Conservation (phyloP, 192 early-diverging fungal species). For the Funneliformis geosporum region DNA sequence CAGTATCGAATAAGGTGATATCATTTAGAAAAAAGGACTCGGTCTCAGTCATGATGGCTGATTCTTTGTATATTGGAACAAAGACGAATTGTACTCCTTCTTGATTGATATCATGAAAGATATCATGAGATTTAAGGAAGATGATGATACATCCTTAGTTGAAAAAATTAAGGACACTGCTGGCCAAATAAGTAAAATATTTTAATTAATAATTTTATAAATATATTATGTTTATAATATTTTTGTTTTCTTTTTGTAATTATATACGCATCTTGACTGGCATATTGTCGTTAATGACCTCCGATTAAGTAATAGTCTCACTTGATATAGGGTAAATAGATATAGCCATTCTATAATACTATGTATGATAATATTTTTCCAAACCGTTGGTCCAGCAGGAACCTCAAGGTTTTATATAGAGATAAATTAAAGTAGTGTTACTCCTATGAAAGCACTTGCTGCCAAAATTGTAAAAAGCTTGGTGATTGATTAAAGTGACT, state of each 20-base stretch:
- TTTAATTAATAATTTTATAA: background rate
- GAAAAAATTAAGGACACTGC: conserved; percentile 96
- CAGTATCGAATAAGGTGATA: conserved; percentile 99
- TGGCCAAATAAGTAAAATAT: conserved; percentile 74
- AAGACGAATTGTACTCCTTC: conserved; percentile 96
- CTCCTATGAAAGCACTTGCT: too few relatives aligned
- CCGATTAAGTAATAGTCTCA: too few relatives aligned
- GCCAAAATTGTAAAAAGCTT: too few relatives aligned
- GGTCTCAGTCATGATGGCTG: conserved; percentile 76
- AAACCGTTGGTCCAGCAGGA: too few relatives aligned
- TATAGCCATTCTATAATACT: too few relatives aligned
- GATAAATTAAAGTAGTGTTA: too few relatives aligned
- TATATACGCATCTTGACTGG: too few relatives aligned
- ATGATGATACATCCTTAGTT: conserved; percentile 82
- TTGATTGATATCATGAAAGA: conserved; percentile 95
- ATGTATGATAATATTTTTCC: too few relatives aligned
- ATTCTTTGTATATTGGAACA: conserved; percentile 94
- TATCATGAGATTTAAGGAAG: conserved; percentile 92
- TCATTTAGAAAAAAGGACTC: conserved; percentile 85
- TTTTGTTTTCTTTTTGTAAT: conserved; percentile 20
- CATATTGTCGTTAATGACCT: too few relatives aligned
- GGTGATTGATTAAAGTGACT: too few relatives aligned
- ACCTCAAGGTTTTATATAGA: too few relatives aligned
- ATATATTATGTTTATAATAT: conserved; percentile 17
- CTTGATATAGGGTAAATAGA: too few relatives aligned